Base-by-base conservation (phyloP, 2,329 filamentous ascomycete species). In the Trichophyton verrucosum region DNA sequence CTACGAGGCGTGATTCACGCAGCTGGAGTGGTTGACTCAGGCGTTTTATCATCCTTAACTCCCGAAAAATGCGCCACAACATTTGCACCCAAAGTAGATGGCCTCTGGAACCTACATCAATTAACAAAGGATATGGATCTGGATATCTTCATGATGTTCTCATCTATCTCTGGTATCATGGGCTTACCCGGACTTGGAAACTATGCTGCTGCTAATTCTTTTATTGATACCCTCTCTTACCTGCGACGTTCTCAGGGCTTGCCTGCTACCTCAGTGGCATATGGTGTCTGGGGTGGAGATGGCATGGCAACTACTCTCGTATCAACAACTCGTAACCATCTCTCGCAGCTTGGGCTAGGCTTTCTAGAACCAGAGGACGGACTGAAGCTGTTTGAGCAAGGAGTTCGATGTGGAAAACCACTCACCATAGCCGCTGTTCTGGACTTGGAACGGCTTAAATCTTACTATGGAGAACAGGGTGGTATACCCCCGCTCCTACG, bases 341-440 rank as follows among this genome's bases (percentile, higher is more conserved):
- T 57, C 24, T 57, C 53, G 20, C 53, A 0, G 89, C 91, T 57
- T 57, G 53, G 53, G 5, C 15, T 57, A 8, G 53, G 53, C 30
- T 57, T 40, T n/a, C 15, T 57, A 7, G 22, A 15, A 17, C 53
- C 53, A 57, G 53, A 57, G 9, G 53, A 22, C 27, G 53, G 53
- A 3, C 9, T 57, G 13, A 40, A 30, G 4, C 27, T 57, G n/a
- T 57, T 57, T 22, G 53, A 57, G 20, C 53, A 57, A 22, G 53
- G 24, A 9, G 27, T 57, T 57, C 53, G 24, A 15, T 27, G 33
- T 6, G 53, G 53, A 15, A 27, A 27, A 1, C 9, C 53, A 13
- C 53, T 57, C 53, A 57, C 53, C 24, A 33, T 57, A 33, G 53
- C 53, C 7, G 53, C 53, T 13, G 53, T 15, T 22, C 53, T 57